Evolutionary conservation across 768 basidiomycete species (phyloP), one percentile per base, ranked within the genome.

Genomic region (Tephrocybe sp.): DNA sequence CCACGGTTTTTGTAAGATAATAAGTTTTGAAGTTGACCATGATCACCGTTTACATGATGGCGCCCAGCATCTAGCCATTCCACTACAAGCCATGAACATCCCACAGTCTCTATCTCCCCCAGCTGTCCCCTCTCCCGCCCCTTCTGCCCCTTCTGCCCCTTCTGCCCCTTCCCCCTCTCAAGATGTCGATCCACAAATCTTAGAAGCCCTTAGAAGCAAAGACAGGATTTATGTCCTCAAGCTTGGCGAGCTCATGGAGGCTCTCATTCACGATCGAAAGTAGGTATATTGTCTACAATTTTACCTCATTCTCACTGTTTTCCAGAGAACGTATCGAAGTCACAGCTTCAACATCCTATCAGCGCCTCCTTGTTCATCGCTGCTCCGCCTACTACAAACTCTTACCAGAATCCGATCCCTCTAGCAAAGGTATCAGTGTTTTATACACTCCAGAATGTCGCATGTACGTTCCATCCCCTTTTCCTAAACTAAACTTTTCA

Each of bases 201-300:
- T 92, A 60, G 90, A 93, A 66, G 91, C 92, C 17, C 85, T 93
- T 56, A 82, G 76, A 68, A 85, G 85, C 77, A 93, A 93, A 72
- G 91, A 93, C 68, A 79, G 91, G 63, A 76, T 93, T 55, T 93
- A 85, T 67, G 89, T 93, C 41, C 72, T 93, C 61, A 92, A 88
- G 74, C 78, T 93, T n/a, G 91, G 89, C 52, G 92, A 93, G 72
- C 76, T 73, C 57, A 89, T 93, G 81, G 91, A 93, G 71, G 68
- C 71, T 45, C 76, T 93, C 63, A 89, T 93, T 61, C 78, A 69
- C 53, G 89, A 91, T 65, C 80, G 77, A 60, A 82, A 79, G 89
- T 87, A 55, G 51, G 85, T 77, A 35, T 53, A 31, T 20, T 41
- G n/a, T 30, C 32, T 45, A 42, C 11, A 4, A 14, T 49, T 11